Evolutionary conservation across 2,329 filamentous ascomycete genomes (phyloP), one percentile per base, ranked within the genome.

Genomic region (Aulographum hederae): DNA sequence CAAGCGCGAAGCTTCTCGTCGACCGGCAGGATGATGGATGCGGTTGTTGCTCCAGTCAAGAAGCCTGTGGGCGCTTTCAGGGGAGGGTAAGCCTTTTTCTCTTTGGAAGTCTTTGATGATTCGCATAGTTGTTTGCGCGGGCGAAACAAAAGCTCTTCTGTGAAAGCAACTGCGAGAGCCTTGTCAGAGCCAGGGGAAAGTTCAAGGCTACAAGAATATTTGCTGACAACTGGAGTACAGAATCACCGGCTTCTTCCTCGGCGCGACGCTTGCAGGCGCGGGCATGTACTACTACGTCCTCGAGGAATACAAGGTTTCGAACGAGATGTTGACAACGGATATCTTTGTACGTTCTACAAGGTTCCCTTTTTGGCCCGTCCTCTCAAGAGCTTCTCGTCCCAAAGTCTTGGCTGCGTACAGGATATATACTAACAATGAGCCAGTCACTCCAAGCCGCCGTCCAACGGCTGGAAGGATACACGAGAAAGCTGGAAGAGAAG

Each of bases 201-300:
- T n/a, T n/a, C n/a, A n/a, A n/a, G n/a, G n/a, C n/a, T n/a, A n/a
- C n/a, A n/a, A n/a, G n/a, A n/a, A n/a, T n/a, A n/a, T n/a, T n/a
- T n/a, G n/a, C n/a, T n/a, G n/a, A n/a, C n/a, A n/a, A n/a, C n/a
- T n/a, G n/a, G n/a, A n/a, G 8, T 25, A 8, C 44, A 94, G 86
- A 36, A 61, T 94, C 37, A 82, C 93, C 46, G 86, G 86, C 32
- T 95, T 95, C 63, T 73, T 95, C 31, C 65, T 89, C 40, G 86
- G 86, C 41, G 74, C 78, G 39, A 75, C 78, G 29, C 62, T 82
- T 32, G 75, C 85, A 28, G 84, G 82, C 46, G 69, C 68, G 32
- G 76, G 72, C 36, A 78, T 91, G 45, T 95, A 94, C 61, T 84
- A 81, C 54, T 95, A 95, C 55, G 70, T 93, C 42, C 61, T 95